Evolutionary conservation across 768 basidiomycete species (phyloP), one percentile per base, ranked within the genome.

Genomic region (Tulasnella sp.): DNA sequence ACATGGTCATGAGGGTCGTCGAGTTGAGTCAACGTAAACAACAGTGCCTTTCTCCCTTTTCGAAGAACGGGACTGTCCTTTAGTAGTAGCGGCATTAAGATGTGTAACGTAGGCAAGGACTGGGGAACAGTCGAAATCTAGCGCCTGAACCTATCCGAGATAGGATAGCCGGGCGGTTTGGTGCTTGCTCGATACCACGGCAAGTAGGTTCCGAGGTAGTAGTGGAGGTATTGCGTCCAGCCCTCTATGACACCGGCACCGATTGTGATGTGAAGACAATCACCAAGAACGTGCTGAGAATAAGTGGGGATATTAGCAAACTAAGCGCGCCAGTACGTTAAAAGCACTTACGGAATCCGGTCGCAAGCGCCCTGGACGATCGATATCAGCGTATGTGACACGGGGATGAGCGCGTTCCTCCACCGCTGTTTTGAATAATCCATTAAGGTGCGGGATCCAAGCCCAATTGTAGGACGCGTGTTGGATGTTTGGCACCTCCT

Each of bases 401-500:
- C 90, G 84, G 0, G 88, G 86, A 79, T 86, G 90, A 72, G 84
- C 82, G 0, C 79, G 71, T n/a, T 82, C 81, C 67, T 80, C 81
- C 17, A 89, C 81, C 7, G 87, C 78, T n/a, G 80, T 90, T 86
- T 89, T 83, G 79, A 91, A 90, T 17, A 86, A 81, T n/a, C 82
- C 80, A 77, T 91, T 91, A 77, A 87, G 88, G 76, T 85, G 84
- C 81, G 83, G 80, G 69, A 91, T 90, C 82, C 86, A 85, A 0
- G 84, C 86, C 91, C 91, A 91, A 80, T 91, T 91, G 80, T 87
- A 91, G 86, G 86, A 52, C 38, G 85, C 83, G 83, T 84, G 85
- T 49, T 78, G 76, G 76, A 84, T 86, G 1, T 86, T 86, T 77
- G 83, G 78, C 25, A 88, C 84, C 77, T 84, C 42, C 22, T 67